Base-by-base conservation (phyloP, 495 filamentous ascomycete genomes). In the Lichenothelia convexa region DNA sequence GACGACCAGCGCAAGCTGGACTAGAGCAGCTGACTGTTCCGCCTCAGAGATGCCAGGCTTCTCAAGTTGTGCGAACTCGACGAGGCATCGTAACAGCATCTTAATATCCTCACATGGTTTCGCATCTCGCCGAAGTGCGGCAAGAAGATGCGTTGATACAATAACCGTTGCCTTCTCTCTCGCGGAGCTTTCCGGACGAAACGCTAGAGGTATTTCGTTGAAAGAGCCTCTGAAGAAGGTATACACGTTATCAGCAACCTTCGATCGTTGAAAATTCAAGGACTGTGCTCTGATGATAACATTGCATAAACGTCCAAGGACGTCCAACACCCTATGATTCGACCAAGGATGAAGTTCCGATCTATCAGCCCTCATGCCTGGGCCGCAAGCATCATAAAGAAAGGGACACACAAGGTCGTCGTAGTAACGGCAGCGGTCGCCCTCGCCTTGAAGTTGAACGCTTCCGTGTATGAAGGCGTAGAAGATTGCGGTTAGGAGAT, bases 401-500 rank as follows among this genome's bases (percentile, higher is more conserved):
- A 60, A 43, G 0, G 53, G 55, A 13, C 71, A 54, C 0, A 75
- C 71, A 30, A 81, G 62, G 33, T 70, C 70, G 17, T 72, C 57
- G 40, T 71, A 75, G 41, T 78, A 78, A 2, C 53, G 48, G 16
- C 64, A 63, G n/a, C 70, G 48, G 41, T 67, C 65, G 9, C 56
- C 55, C 36, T 67, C 54, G 42, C 59, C 47, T 35, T 51, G 49
- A 42, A 71, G 56, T 32, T 65, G 49, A 18, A 16, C 2, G 37
- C 48, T n/a, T 30, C 68, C 63, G 43, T 67, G 62, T 23, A 59
- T 64, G 55, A 82, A 64, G 3, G 75, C 68, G 49, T 75, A 78
- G 6, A 78, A 60, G 31, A 80, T 50, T 1, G 76, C 78, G 12
- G 72, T 56, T 4, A 83, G 58, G 18, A 83, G 65, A 9, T 70